Evolutionary conservation across 768 basidiomycete species (phyloP).

Genomic region (Boletus bicolor): DNA sequence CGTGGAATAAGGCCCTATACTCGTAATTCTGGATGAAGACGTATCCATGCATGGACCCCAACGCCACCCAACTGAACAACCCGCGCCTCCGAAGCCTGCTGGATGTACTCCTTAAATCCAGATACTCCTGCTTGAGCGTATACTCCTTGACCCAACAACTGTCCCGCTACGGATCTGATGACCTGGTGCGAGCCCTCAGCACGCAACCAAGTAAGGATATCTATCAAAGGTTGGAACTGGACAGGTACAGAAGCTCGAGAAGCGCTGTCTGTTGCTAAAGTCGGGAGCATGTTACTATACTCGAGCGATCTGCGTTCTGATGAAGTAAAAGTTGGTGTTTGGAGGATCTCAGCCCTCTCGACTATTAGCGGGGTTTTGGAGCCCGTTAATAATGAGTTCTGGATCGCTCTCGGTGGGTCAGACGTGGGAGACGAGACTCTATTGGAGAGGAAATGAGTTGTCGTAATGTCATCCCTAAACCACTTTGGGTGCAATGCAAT

Average conservation of each 20-base stretch:
- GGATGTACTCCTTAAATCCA: slow-evolving; percentile 41
- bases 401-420: slow-evolving; percentile 7
- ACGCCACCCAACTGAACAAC: slow-evolving; percentile 42
- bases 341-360: slow-evolving; percentile 1
- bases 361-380: slow-evolving; percentile 4
- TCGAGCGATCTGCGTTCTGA: background rate
- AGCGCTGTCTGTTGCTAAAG: background rate
- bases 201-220: slow-evolving; percentile 31
- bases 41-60: slow-evolving; percentile 37
- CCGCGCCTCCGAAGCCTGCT: slow-evolving; percentile 36
- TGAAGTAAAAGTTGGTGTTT: background rate
- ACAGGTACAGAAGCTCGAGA: slow-evolving; percentile 4
- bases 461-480: slow-evolving; percentile 7
- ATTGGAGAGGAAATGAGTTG: background rate
- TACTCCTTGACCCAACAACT: slow-evolving; percentile 29
- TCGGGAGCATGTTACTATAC: background rate
- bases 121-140: slow-evolving; percentile 41
- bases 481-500: slow-evolving; percentile 28
- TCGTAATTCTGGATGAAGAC: slow-evolving; percentile 25
- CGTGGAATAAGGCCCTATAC: slow-evolving; percentile 5
- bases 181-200: slow-evolving; percentile 32
- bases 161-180: slow-evolving; percentile 38
- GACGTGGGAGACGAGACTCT: slow-evolving; percentile 13
- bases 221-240: slow-evolving; percentile 32
- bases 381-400: slow-evolving; percentile 6